Evolutionary conservation across 257 asterid genomes (phyloP), one percentile per base, ranked within the genome.

Genomic region (Salvia hispanica): DNA sequence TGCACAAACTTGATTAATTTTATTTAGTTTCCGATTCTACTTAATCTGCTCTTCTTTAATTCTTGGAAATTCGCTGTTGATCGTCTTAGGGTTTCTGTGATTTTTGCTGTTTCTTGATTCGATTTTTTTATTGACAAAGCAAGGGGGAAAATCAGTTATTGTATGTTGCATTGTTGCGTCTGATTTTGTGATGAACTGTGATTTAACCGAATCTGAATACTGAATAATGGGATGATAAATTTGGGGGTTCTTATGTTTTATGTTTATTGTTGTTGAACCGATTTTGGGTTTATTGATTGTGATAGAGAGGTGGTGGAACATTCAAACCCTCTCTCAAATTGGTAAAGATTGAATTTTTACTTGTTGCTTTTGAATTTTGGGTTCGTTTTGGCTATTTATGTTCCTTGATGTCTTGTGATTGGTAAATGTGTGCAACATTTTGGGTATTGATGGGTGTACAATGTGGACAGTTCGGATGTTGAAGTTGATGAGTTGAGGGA

Each of bases 381-480:
- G 13, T 62, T 7, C 2, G n/a, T 6, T 37, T 65, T 34, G 7
- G 11, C 47, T 2, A 18, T 31, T 31, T 10, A 11, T 37, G 3
- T 28, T 28, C 3, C 37, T 8, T 45, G 8, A 50, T 53, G 58
- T 12, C 25, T 51, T 52, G 43, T 36, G 9, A 14, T 65, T 48
- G 59, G 6, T 21, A 62, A 40, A 6, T 52, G 31, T 3, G 52
- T 36, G 9, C 16, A 5, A 36, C 16, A 4, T 21, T 50, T 54
- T 52, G 53, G 44, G 9, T 51, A 6, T 13, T 52, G 48, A 21
- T 52, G 34, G 58, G 21, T 40, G 33, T 44, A n/a, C 14, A 13
- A 2, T 36, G 10, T n/a, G 13, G n/a, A 47, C 92, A 88, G 95
- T 67, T 88, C 84, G 73, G 92, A 88, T 64, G 74, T 88, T 31